phyloP scores from a whole-genome alignment of 2,329 filamentous ascomycete species.

The Cladosporium sp. region DNA sequence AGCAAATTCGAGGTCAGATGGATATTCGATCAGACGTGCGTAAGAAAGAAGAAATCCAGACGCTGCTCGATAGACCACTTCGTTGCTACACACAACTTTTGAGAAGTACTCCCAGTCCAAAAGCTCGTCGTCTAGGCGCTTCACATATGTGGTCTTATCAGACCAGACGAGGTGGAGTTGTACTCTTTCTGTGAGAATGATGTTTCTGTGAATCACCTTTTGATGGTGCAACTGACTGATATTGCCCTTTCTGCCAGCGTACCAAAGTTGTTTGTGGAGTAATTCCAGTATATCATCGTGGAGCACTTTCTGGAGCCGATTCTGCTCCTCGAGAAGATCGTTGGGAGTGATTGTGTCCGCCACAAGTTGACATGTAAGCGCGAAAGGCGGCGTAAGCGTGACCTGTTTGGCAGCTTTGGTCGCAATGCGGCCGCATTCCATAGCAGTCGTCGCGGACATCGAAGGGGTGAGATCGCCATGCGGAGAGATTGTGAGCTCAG shows the following conservation, averaged over 20 bases:
- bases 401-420: too few species aligned
- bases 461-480: too few species aligned
- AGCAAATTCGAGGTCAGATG: background rate
- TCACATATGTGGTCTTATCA: too few species aligned
- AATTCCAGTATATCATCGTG: background rate
- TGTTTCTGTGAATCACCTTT: constrained; percentile 1
- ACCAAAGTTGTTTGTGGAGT: constrained; percentile 9
- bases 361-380: too few species aligned
- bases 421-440: too few species aligned
- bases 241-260: constrained; percentile 9
- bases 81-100: background rate
- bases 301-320: background rate
- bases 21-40: constrained; percentile 3
- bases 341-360: too few species aligned
- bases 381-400: too few species aligned
- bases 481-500: too few species aligned
- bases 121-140: background rate
- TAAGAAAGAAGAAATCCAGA: background rate
- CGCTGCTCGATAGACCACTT: background rate
- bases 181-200: constrained; percentile 1
- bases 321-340: too few species aligned
- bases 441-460: too few species aligned
- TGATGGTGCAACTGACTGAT: constrained; percentile 11
- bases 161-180: background rate
- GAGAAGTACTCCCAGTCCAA: constrained; percentile 2